These are phyloP conservation scores for Adansonia digitata DNA, from an alignment of 345 rosid species.

Conservation along the genomic window DNA sequence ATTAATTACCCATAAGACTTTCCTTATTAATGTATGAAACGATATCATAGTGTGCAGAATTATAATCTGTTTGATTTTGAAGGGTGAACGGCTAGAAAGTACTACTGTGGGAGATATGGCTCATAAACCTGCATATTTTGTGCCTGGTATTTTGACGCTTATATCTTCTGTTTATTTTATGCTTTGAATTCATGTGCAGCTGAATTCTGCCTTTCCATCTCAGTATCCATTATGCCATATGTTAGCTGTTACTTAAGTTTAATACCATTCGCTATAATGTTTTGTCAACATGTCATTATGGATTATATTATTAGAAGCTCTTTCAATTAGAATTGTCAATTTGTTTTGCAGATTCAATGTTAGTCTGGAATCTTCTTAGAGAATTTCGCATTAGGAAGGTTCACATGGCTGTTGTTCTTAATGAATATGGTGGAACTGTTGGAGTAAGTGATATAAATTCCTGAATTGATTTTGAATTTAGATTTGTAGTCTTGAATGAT, in stretches of 20 bases:
- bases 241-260: neutral
- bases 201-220: neutral
- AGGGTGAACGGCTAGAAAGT: conserved; percentile 89
- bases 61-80: conserved; percentile 60
- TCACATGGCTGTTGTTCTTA: conserved; percentile 98
- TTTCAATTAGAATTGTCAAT: conserved; percentile 11
- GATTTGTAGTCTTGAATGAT: neutral
- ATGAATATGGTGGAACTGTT: conserved; percentile 96
- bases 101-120: conserved; percentile 88
- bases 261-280: neutral
- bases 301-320: neutral
- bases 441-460: conserved; percentile 58
- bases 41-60: conserved; percentile 42
- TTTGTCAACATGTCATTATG: neutral
- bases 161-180: neutral
- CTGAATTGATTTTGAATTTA: neutral
- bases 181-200: neutral
- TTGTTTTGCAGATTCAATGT: conserved; percentile 85
- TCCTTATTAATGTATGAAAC: conserved; percentile 31
- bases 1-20: conserved; percentile 6
- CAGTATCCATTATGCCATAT: neutral
- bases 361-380: conserved; percentile 99
- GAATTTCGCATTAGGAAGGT: conserved; percentile 98
- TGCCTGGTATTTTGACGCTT: conserved; percentile 60
- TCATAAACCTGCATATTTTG: conserved; percentile 96